phyloP scores from a whole-genome alignment of 768 basidiomycete species.

The Fibroporia radiculosa region DNA sequence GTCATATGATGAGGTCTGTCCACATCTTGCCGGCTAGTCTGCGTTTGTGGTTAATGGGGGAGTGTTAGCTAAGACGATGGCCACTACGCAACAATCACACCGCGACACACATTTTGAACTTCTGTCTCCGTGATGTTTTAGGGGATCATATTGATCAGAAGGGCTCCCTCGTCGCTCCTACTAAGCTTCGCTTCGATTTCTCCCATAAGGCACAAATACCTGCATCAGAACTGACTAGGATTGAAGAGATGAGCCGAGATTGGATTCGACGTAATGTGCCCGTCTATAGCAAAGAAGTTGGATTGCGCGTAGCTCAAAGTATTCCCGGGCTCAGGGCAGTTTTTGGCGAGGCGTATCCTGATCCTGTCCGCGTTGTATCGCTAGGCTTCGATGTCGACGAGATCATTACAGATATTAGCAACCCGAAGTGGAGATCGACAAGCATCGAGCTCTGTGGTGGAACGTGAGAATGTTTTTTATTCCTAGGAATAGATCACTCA shows the following conservation, averaged over 20 bases:
- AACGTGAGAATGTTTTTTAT: constrained; percentile 51
- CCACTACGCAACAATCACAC: constrained; percentile 97
- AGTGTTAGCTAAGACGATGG: constrained; percentile 75
- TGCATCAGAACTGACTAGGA: constrained; percentile 68
- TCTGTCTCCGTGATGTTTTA: constrained; percentile 81
- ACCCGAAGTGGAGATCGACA: constrained; percentile 84
- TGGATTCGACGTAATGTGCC: constrained; percentile 89
- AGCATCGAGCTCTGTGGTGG: constrained; percentile 98
- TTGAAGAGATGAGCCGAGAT: constrained; percentile 76
- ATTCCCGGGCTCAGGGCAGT: constrained; percentile 95
- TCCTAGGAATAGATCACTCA: not conserved
- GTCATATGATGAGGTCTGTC: constrained; percentile 83
- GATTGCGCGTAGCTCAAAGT: constrained; percentile 67
- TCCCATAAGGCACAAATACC: constrained; percentile 88
- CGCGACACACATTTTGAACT: constrained; percentile 97
- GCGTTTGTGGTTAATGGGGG: not conserved
- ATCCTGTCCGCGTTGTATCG: constrained; percentile 92
- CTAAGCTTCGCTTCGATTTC: constrained; percentile 97
- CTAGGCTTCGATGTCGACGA: constrained; percentile 85
- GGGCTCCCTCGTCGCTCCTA: constrained; percentile 93
- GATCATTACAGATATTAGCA: constrained; percentile 77
- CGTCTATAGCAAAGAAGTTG: constrained; percentile 84
- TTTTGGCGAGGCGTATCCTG: constrained; percentile 96
- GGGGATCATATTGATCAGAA: constrained; percentile 98
- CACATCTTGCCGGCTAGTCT: not conserved